A percentile compares a stretch with the other conserved stretches of the same genome.
These are phyloP conservation scores for Cyberlindnera veronae DNA, from an alignment of 805 yeast genomes.

Conservation along the genomic window DNA sequence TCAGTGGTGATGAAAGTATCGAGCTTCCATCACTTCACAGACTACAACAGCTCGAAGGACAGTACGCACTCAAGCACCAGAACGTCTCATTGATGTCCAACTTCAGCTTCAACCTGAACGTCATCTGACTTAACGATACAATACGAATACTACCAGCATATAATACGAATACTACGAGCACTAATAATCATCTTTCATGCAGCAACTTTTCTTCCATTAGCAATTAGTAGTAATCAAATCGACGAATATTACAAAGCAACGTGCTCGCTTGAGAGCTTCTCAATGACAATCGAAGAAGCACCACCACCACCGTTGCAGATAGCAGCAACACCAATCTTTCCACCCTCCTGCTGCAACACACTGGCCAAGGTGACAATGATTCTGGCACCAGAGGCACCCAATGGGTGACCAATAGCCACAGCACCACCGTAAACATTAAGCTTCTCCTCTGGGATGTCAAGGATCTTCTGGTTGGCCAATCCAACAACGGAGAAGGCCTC, in stretches of 20 bases:
- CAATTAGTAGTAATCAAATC: too few species aligned
- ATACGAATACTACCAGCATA: too few species aligned
- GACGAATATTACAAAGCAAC: constrained; percentile 22
- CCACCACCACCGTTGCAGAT: constrained; percentile 99
- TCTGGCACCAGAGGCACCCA: constrained; percentile 96
- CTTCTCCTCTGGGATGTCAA: constrained; percentile 59
- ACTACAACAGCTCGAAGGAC: neutral
- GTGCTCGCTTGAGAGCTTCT: constrained; percentile 44
- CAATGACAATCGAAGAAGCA: constrained; percentile 89
- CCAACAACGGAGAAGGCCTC: constrained; percentile 99
- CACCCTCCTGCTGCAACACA: constrained; percentile 79
- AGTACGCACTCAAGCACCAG: neutral
- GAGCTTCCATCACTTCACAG: constrained; percentile 6
- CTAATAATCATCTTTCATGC: too few species aligned
- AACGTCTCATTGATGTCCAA: constrained; percentile 16
- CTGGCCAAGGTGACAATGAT: constrained; percentile 81
- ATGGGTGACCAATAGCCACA: constrained; percentile 91
- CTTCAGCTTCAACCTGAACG: constrained; percentile 20
- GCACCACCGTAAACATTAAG: constrained; percentile 94
- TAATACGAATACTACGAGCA: too few species aligned
- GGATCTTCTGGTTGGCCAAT: constrained; percentile 73
- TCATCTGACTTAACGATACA: constrained; percentile 2
- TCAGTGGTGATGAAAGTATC: neutral
- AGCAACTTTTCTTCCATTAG: too few species aligned
- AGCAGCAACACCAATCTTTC: constrained; percentile 90